A percentile compares a stretch with the other conserved stretches of the same genome.
Conservation (phyloP, 2,329 filamentous ascomycete species). For the Coleophoma cylindrospora region DNA sequence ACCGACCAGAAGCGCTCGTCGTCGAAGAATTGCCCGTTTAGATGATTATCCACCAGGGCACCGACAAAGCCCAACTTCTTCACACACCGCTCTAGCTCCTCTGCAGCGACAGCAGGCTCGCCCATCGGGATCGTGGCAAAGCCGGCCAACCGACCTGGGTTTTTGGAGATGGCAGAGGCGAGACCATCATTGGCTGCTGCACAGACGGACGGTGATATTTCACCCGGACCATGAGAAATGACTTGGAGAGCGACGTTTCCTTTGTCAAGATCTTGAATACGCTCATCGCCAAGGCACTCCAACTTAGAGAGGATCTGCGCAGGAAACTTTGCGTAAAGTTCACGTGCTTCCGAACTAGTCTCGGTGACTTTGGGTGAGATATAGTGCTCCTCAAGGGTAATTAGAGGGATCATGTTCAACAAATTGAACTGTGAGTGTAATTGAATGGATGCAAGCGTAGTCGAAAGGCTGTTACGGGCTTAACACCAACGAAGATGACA, state of each 20-base stretch:
- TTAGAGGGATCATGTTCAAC: constrained; percentile 18
- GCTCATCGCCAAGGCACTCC: constrained; percentile 10
- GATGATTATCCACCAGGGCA: constrained; percentile 37
- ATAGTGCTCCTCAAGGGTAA: constrained; percentile 38
- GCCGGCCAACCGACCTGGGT: constrained; percentile 31
- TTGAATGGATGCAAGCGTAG: too few species aligned
- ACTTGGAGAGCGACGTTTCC: constrained; percentile 21
- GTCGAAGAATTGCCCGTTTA: constrained; percentile 33
- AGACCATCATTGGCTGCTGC: constrained; percentile 28
- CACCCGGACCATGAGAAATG: constrained; percentile 24
- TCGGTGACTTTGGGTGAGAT: constrained; percentile 11
- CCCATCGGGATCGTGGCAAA: constrained; percentile 35
- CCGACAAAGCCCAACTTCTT: constrained; percentile 38
- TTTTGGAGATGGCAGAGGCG: constrained; percentile 15
- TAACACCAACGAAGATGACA: too few species aligned
- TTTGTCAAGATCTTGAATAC: constrained; percentile 21
- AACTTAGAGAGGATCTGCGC: constrained; percentile 14
- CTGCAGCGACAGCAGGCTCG: constrained; percentile 28
- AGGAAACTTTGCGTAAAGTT: constrained; percentile 22
- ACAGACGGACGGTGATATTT: constrained; percentile 9
- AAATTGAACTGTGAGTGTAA: too few species aligned
- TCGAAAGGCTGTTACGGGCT: too few species aligned
- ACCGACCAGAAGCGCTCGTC: constrained; percentile 33
- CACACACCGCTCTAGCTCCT: constrained; percentile 31
- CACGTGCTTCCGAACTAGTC: neutral